Conservation (phyloP, 2,329 filamentous ascomycete species). For the Beauveria brongniartii region DNA sequence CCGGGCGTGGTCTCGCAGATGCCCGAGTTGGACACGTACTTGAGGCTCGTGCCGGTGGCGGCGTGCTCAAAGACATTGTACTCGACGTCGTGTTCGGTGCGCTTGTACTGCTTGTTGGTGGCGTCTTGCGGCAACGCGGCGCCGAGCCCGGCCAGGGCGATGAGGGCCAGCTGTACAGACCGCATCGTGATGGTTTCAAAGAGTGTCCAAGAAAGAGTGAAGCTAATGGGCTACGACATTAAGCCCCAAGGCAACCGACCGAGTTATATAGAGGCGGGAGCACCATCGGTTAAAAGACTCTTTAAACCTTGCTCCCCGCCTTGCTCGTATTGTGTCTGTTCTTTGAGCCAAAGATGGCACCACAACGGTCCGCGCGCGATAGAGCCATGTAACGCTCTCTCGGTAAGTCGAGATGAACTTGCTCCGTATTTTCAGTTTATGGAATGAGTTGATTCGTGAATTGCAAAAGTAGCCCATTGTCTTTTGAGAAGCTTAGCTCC, state of each 20-base stretch:
- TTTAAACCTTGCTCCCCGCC: not conserved
- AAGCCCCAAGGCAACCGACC: not conserved
- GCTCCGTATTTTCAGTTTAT: not conserved
- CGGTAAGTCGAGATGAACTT: not conserved
- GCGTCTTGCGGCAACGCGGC: constrained; percentile 1
- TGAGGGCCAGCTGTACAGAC: not conserved
- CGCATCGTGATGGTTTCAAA: not conserved
- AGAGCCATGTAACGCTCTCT: not conserved
- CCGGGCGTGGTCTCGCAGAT: constrained; percentile 12
- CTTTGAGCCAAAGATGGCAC: not conserved
- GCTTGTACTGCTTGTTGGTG: constrained; percentile 13
- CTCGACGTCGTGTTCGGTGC: constrained; percentile 17
- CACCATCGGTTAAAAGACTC: not conserved
- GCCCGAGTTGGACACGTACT: constrained; percentile 41
- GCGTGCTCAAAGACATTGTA: constrained; percentile 41
- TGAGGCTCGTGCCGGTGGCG: constrained; percentile 34
- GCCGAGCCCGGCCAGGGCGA: constrained; percentile 6
- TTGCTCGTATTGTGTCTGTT: not conserved
- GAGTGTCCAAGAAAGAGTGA: not conserved
- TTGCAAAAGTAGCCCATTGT: not conserved
- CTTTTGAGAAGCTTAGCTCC: not conserved
- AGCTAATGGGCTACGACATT: not conserved
- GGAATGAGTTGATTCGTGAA: not conserved
- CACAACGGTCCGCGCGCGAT: not conserved
- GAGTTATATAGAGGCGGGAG: not conserved